Evolutionary conservation across 1,284 basidiomycete species (phyloP).

Genomic region (Cryptococcus jaspeensis): DNA sequence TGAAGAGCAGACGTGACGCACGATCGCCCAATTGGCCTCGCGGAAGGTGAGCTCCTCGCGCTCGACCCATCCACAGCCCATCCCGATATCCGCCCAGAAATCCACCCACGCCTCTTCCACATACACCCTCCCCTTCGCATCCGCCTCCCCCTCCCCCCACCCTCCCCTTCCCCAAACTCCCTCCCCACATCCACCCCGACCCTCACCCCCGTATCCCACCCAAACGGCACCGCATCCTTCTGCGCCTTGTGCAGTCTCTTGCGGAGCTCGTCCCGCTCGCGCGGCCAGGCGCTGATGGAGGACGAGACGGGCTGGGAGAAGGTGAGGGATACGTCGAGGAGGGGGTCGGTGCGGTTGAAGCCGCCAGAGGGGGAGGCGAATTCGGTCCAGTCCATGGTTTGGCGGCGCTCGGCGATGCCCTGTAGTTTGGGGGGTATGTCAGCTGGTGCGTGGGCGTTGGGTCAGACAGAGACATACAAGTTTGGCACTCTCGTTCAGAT

Average conservation of each 20-base stretch:
- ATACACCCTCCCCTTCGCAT: constrained; percentile 57
- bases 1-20: constrained; percentile 52
- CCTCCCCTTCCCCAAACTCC: not conserved
- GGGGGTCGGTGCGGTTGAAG: constrained; percentile 71
- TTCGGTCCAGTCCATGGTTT: constrained; percentile 80
- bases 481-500: constrained; percentile 79
- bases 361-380: constrained; percentile 67
- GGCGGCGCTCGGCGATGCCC: constrained; percentile 68
- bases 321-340: constrained; percentile 72
- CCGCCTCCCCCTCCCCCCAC: constrained; percentile 32
- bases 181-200: constrained; percentile 42
- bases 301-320: constrained; percentile 68
- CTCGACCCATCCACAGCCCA: constrained; percentile 77
- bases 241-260: constrained; percentile 78
- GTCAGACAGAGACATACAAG: constrained; percentile 56
- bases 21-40: constrained; percentile 88
- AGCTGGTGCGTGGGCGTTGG: not conserved
- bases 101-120: constrained; percentile 84
- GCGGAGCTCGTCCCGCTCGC: constrained; percentile 67
- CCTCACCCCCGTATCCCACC: constrained; percentile 79
- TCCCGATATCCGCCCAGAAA: constrained; percentile 79
- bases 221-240: constrained; percentile 72
- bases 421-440: constrained; percentile 36
- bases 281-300: constrained; percentile 68
- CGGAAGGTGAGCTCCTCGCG: constrained; percentile 69